Base-by-base conservation (phyloP, 2,329 filamentous ascomycete species). In the Dactylellina cionopaga region DNA sequence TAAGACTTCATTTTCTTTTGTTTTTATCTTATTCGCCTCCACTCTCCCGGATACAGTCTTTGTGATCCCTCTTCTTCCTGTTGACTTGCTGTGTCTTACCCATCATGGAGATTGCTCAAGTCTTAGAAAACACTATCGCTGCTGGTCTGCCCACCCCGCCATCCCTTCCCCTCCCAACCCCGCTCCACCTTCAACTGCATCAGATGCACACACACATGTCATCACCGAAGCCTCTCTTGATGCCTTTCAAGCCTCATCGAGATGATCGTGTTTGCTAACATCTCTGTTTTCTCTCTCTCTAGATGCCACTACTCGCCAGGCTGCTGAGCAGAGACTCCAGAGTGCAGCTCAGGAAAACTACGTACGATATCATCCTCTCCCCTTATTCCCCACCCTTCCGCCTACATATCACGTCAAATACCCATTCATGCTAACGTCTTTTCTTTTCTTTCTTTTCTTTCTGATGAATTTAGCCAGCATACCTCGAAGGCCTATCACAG, bases 31-130 rank as follows among this genome's bases (percentile, higher is more conserved):
- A 46, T 56, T 62, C 65, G 49, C 62, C 71, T 75, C 76, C 77
- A 75, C 75, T 78, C 78, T 75, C 75, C 79, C 75, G 73, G 56
- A 64, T 52, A 63, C 60, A 46, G 39, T 76, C 75, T 77, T 47
- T 51, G 39, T 44, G 43, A 76, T 77, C 78, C 79, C 79, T 78
- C 59, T 41, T 58, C 66, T 44, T 63, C 65, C 68, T 72, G 68
- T 72, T 59, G 59, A 72, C 59, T 54, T 72, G 41, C 43, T 51
- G 60, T 63, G 47, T 80, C 81, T 85, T 71, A 55, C 56, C 80
- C 82, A 92, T 87, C 85, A 93, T 96, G 90, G 92, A 98, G 85
- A 96, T 98, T 85, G 96, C 94, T 85, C 90, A 92, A 84, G 94
- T 99, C 85, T 90, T 99, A 85, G 89, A 92, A 83, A 94, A 93